These are phyloP conservation scores for Geotrichum reessii DNA, from an alignment of 1,139 yeast genomes.

Conservation along the genomic window DNA sequence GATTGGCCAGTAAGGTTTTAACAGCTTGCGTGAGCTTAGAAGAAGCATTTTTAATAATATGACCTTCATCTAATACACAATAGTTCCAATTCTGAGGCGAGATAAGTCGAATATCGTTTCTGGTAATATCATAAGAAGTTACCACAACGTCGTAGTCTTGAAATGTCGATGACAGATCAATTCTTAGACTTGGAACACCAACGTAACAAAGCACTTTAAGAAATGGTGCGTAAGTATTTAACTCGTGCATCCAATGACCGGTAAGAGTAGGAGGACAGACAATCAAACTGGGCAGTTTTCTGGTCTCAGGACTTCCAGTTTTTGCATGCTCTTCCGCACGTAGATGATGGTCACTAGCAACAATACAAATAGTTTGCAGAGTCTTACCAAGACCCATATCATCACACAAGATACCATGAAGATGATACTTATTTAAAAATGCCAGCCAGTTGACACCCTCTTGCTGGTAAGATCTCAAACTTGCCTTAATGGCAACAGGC, in stretches of 20 bases:
- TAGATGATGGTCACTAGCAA: slow-evolving; percentile 89
- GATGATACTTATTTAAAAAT: slow-evolving; percentile 85
- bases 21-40: slow-evolving; percentile 88
- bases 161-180: slow-evolving; percentile 49
- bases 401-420: slow-evolving; percentile 96
- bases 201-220: slow-evolving; percentile 80
- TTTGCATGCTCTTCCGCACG: slow-evolving; percentile 61
- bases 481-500: slow-evolving; percentile 90
- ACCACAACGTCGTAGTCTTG: slow-evolving; percentile 73
- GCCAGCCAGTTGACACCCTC: slow-evolving; percentile 99
- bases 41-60: slow-evolving; percentile 84
- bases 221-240: slow-evolving; percentile 85
- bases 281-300: slow-evolving; percentile 76
- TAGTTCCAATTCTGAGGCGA: slow-evolving; percentile 71
- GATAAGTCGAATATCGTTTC: slow-evolving; percentile 76
- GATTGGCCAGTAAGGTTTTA: slow-evolving; percentile 75
- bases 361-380: slow-evolving; percentile 91
- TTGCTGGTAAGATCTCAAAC: slow-evolving; percentile 90
- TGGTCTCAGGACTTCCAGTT: slow-evolving; percentile 59
- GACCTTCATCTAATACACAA: slow-evolving; percentile 97
- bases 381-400: slow-evolving; percentile 99
- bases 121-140: slow-evolving; percentile 91
- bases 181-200: slow-evolving; percentile 80
- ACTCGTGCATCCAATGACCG: slow-evolving; percentile 98
- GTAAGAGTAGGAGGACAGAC: slow-evolving; percentile 96